Base-by-base conservation (phyloP, 1,284 basidiomycete genomes). In the Boletus semigastroideus region DNA sequence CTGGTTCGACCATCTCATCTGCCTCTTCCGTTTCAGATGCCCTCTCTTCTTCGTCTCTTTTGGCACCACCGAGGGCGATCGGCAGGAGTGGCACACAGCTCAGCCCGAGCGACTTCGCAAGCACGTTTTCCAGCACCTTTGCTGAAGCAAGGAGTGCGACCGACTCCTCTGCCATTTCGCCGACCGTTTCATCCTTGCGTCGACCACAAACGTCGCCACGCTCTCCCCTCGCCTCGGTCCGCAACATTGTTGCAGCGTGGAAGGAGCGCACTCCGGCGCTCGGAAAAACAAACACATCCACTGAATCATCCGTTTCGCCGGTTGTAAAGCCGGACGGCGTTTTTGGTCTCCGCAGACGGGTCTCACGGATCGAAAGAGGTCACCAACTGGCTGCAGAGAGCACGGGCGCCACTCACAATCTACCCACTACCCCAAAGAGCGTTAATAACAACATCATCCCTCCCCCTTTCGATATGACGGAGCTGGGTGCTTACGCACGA, bases 231-330 rank as follows among this genome's bases (percentile, higher is more conserved):
- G 75, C 81, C 1, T 84, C 84, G 12, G 87, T 93, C 31, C 78
- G 86, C 25, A 92, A 88, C 56, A 85, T 92, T 53, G 86, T 94
- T 12, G 81, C 84, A 0, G 77, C 86, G 4, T 93, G 90, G 90
- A 90, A 86, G 66, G 84, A 84, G 57, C 79, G 80, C 30, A 83
- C 79, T 3, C 85, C 75, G 3, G 70, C 67, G 40, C 62, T 69
- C 37, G 72, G 59, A 39, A 65, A 66, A 49, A 50, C 49, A 1
- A 42, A 56, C 16, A 61, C 66, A 14, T 53, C 64, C 43, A 58
- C 67, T 1, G 55, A 61, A 3, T 57, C 59, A 2, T 62, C 67
- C 5, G 45, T 63, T 42, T 67, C 67, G 16, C 55, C 61, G 2
- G 48, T 55, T 14, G 31, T 51, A 11, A 57, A 53, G 22, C 25